These are phyloP conservation scores for Quambalaria eucalypti DNA, from an alignment of 1,284 basidiomycete species.

Conservation along the genomic window DNA sequence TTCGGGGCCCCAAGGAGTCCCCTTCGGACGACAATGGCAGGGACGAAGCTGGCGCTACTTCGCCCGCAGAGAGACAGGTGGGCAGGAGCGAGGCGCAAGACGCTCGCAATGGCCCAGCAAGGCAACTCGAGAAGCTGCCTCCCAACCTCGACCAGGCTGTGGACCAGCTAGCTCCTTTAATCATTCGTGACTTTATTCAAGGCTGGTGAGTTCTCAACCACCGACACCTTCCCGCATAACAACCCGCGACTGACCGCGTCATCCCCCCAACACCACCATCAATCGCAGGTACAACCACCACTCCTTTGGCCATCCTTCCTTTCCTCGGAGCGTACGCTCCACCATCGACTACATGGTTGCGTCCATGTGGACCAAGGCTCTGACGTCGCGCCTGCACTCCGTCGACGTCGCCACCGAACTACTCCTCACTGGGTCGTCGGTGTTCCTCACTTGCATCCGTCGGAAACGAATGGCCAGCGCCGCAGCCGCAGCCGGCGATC, in stretches of 20 bases:
- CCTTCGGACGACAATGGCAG: not conserved
- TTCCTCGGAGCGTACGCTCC: constrained; percentile 22
- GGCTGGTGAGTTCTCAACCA: too few species aligned
- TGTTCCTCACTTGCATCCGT: constrained; percentile 27
- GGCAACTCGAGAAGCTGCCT: constrained; percentile 17
- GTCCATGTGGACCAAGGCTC: constrained; percentile 20
- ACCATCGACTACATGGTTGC: constrained; percentile 25
- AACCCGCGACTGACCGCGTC: not conserved
- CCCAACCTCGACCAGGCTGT: constrained; percentile 15
- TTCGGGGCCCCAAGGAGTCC: not conserved
- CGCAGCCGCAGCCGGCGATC: constrained; percentile 3
- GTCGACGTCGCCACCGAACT: constrained; percentile 28
- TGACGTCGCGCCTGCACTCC: constrained; percentile 12
- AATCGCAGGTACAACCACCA: constrained; percentile 30
- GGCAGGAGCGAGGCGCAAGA: constrained; percentile 6
- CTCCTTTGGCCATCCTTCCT: constrained; percentile 28
- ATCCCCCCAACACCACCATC: not conserved
- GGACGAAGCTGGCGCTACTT: not conserved
- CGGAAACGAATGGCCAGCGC: not conserved
- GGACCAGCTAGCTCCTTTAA: constrained; percentile 18
- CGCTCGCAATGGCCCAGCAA: constrained; percentile 8
- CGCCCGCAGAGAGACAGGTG: not conserved
- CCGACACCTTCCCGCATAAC: not conserved
- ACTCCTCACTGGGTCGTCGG: constrained; percentile 29
- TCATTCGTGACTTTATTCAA: constrained; percentile 32